Base-by-base conservation (phyloP, 2,329 filamentous ascomycete species). In the Colletotrichum lini region DNA sequence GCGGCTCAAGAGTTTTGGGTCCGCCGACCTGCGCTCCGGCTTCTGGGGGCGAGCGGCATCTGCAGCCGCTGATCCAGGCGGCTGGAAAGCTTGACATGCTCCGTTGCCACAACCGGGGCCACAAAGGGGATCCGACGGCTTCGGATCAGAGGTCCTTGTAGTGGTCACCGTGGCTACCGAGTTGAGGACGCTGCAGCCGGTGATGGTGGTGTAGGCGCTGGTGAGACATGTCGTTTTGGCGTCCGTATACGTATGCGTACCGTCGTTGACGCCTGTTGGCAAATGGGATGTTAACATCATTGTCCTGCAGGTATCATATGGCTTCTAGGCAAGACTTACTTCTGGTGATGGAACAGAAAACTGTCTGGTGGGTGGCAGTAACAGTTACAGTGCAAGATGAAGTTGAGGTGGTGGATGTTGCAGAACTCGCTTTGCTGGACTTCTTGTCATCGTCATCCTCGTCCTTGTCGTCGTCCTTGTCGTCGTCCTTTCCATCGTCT, bases 351-450 rank as follows among this genome's bases (percentile, higher is more conserved):
- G 70, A 69, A 50, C 65, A 72, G 47, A 72, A 72, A 1, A 56
- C 65, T 9, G 65, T 72, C 30, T 47, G 65, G 47, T 68, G 61
- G n/a, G 69, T 69, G 4, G 69, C 69, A 7, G 65, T 72, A n/a
- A 65, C 66, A 8, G 66, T 69, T 9, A 58, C 35, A 10, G 60
- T 65, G 16, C 66, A 69, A 6, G 66, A 68, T 4, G 66, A 65
- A 7, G 66, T 58, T 16, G 66, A 52, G 2, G 23, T 23, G n/a
- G 30, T 52, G n/a, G 44, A 16, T 4, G 59, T 42, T 18, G 30
- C 45, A 13, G 61, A 47, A 16, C 30, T 26, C 12, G 61, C 26
- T 40, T 47, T 42, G 23, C 53, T 42, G 5, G 61, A 40, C n/a
- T 38, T 23, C 18, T 65, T n/a, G 13, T 38, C 26, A 12, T 49